These are phyloP conservation scores for Boechera retrofracta DNA, from an alignment of 345 rosid genomes.

Conservation along the genomic window DNA sequence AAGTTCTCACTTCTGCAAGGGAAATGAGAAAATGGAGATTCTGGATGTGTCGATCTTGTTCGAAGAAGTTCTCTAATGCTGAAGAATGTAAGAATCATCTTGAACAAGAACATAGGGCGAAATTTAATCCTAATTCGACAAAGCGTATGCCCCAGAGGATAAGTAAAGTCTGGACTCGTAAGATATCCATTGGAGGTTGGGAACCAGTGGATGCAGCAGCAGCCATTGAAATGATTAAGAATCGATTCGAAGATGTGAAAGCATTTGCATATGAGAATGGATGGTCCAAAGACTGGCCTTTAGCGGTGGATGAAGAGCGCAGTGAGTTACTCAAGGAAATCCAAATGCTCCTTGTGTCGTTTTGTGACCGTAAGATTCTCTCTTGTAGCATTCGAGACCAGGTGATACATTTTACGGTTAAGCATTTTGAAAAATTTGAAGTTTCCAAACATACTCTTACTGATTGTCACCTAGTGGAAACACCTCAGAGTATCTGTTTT, in stretches of 20 bases:
- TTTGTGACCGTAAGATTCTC: conserved; percentile 4
- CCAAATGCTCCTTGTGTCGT: not conserved
- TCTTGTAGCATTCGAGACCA: conserved; percentile 14
- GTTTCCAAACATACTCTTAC: conserved; percentile 13
- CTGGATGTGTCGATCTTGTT: conserved; percentile 25
- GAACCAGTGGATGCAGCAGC: conserved; percentile 22
- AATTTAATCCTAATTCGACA: not conserved
- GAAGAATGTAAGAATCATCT: conserved; percentile 15
- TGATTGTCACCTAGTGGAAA: conserved; percentile 6
- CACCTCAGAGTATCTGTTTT: conserved; percentile 27
- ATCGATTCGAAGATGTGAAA: conserved; percentile 13
- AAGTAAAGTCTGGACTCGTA: conserved; percentile 8
- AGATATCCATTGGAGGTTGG: conserved; percentile 12
- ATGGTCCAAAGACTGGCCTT: conserved; percentile 31
- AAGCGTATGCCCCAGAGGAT: not conserved
- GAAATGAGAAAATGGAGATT: conserved; percentile 11
- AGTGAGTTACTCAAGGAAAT: conserved; percentile 25
- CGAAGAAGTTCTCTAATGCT: not conserved
- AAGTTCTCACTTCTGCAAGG: not conserved
- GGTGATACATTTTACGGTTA: not conserved
- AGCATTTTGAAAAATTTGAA: not conserved
- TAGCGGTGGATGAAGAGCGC: conserved; percentile 9
- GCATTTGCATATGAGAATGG: conserved; percentile 21
- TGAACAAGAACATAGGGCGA: not conserved
- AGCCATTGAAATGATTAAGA: conserved; percentile 20